Evolutionary conservation across 306 rosid genomes (phyloP), one percentile per base, ranked within the genome.

Genomic region (Betula pendula): DNA sequence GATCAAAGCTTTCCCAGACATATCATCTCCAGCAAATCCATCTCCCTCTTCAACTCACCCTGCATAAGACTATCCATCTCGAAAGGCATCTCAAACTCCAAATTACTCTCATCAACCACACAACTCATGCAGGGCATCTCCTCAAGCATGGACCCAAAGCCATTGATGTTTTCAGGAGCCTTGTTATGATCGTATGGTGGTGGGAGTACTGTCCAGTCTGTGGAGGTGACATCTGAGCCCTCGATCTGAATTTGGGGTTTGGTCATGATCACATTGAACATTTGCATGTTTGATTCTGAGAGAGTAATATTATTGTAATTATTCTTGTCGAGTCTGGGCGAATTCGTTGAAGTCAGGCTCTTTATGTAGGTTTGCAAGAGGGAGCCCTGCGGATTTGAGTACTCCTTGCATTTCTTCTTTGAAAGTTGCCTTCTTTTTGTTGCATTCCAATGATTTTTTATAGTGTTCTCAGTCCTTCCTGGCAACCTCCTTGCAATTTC

Each of bases 381-480:
- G 0, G 84, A 51, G 67, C 74, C 49, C 70, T 24, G 77, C 0
- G 55, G 12, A 3, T 35, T 7, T 0, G n/a, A 7, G 59, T 43
- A 74, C 67, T 47, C 75, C 70, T 25, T 77, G 69, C 60, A 73
- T 71, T 58, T 83, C 80, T 15, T 88, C 77, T 84, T 88, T 0
- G 91, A 48, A 22, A 71, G 77, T 16, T 71, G 89, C 53, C 88
- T 71, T 0, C 98, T 76, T 84, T 89, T 93, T 0, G 92, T 90
- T 13, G 96, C 85, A 48, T 91, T 90, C 97, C 94, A 91, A 20
- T 91, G 96, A 73, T 93, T 93, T 81, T 93, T 91, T 6, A 91
- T 87, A 1, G 91, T 77, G 81, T 93, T 93, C 35, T 91, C 96
- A 0, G 91, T 87, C 19, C 97, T 72, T 0, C 92, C 94, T 0